Conservation (phyloP, 495 filamentous ascomycete genomes). For the Aspergillus kassunensis region DNA sequence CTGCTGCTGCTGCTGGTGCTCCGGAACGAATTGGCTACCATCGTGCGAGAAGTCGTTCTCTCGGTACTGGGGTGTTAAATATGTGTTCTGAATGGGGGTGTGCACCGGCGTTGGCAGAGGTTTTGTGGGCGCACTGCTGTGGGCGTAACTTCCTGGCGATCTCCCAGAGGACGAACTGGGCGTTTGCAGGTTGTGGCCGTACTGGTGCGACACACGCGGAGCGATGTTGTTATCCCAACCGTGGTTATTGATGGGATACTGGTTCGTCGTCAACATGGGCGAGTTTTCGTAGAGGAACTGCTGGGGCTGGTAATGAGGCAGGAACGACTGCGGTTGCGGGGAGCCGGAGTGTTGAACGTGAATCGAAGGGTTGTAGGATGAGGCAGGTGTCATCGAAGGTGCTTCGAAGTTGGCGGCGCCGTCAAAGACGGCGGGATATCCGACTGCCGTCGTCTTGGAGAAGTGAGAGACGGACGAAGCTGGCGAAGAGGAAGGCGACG, state of each 20-base stretch:
- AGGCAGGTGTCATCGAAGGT: constrained; percentile 45
- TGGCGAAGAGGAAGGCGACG: constrained; percentile 41
- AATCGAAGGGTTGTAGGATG: constrained; percentile 43
- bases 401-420: constrained; percentile 36
- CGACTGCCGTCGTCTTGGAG: constrained; percentile 25
- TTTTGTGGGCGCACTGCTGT: constrained; percentile 28
- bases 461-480: constrained; percentile 37
- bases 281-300: constrained; percentile 32
- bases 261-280: constrained; percentile 45
- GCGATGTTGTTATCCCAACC: constrained; percentile 38
- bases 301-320: constrained; percentile 22
- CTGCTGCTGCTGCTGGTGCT: constrained; percentile 41
- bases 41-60: constrained; percentile 44
- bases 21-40: constrained; percentile 49
- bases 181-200: constrained; percentile 28
- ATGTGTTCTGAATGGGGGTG: constrained; percentile 43
- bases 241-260: constrained; percentile 35
- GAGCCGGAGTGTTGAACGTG: constrained; percentile 34
- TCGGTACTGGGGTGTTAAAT: constrained; percentile 44
- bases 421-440: constrained; percentile 29
- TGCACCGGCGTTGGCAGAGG: constrained; percentile 46
- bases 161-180: constrained; percentile 31
- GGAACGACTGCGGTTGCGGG: constrained; percentile 22
- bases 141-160: constrained; percentile 25
- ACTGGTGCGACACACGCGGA: constrained; percentile 12